These are phyloP conservation scores for Cladophialophora immunda DNA, from an alignment of 2,329 filamentous ascomycete species.

Conservation along the genomic window DNA sequence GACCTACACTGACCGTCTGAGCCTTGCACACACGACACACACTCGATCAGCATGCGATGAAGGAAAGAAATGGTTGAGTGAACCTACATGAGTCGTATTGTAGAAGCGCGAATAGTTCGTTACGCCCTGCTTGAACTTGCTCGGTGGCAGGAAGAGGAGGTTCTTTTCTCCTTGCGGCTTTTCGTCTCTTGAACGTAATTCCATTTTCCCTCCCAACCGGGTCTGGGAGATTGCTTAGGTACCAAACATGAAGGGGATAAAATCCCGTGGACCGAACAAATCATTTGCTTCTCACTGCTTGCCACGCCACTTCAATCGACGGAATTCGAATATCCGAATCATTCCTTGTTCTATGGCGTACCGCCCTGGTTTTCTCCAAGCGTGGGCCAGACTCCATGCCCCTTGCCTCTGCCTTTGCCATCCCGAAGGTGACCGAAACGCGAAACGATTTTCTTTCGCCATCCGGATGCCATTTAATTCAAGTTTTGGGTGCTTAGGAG, in stretches of 20 bases:
- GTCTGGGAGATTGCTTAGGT: not conserved
- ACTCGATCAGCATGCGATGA: too few species aligned
- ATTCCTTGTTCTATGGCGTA: slow-evolving; percentile 1
- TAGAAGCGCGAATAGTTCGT: too few species aligned
- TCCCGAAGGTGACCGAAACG: not conserved
- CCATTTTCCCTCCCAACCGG: not conserved
- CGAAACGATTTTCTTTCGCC: not conserved
- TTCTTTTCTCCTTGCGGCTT: too few species aligned
- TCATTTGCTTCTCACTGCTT: not conserved
- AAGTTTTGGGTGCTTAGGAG: slow-evolving; percentile 15
- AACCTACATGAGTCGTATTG: too few species aligned
- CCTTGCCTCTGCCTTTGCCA: not conserved
- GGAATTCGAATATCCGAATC: not conserved
- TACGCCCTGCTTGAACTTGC: too few species aligned
- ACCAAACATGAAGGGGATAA: not conserved
- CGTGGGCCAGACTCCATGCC: not conserved
- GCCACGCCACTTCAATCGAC: not conserved
- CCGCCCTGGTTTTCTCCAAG: not conserved
- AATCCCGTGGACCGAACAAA: not conserved
- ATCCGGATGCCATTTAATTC: not conserved
- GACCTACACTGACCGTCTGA: too few species aligned
- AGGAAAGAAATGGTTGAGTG: too few species aligned
- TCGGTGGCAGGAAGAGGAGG: too few species aligned
- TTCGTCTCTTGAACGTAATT: too few species aligned
- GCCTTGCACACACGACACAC: too few species aligned